Evolutionary conservation across 1,139 yeast genomes (phyloP).

Genomic region (Sugiyamaella japonica): DNA sequence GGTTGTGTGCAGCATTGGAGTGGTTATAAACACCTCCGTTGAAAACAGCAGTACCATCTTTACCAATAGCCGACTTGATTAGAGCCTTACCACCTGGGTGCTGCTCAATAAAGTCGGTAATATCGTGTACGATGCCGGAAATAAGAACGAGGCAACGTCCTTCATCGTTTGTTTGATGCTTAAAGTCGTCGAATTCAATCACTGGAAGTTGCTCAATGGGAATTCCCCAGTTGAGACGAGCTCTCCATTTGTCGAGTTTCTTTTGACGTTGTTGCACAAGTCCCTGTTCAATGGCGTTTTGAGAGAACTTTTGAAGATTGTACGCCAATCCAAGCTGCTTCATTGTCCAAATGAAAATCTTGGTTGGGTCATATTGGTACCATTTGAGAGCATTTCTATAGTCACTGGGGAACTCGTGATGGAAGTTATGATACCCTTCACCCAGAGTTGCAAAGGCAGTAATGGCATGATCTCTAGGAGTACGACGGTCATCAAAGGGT

Average conservation of each 20-base stretch:
- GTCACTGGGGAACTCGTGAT: conserved; percentile 98
- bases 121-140: conserved; percentile 94
- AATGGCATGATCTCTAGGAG: conserved; percentile 93
- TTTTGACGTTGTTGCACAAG: conserved; percentile 94
- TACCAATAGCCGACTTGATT: conserved; percentile 82
- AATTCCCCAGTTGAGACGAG: conserved; percentile 88
- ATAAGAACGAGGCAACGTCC: conserved; percentile 68
- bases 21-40: conserved; percentile 97
- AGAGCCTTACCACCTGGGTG: conserved; percentile 98
- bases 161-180: conserved; percentile 57
- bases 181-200: conserved; percentile 84
- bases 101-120: conserved; percentile 76
- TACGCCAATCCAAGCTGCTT: conserved; percentile 84
- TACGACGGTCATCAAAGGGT: conserved; percentile 96
- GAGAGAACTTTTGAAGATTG: conserved; percentile 89
- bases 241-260: conserved; percentile 81
- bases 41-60: conserved; percentile 96
- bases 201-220: conserved; percentile 82
- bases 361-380: conserved; percentile 99
- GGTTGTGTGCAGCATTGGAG: conserved; percentile 96
- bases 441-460: conserved; percentile 97
- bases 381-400: conserved; percentile 97
- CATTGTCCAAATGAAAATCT: conserved; percentile 66
- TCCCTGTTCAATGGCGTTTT: conserved; percentile 96
- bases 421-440: conserved; percentile 99